Base-by-base conservation (phyloP, 495 filamentous ascomycete species). In the Aspergillus incahuasiensis region DNA sequence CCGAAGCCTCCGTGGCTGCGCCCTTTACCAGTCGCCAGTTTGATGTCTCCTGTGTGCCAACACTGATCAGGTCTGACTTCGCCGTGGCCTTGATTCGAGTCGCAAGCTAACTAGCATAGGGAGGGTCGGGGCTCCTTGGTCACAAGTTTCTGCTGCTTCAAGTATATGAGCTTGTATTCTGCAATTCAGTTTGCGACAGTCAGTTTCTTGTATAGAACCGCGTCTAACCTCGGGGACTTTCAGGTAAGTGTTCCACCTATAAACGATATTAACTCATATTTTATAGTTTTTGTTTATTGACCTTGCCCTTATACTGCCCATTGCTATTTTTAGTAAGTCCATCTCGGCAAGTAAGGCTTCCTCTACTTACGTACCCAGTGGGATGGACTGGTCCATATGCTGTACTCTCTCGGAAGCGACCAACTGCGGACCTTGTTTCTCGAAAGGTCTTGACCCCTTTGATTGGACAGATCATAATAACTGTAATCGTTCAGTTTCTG, bases 121-220 rank as follows among this genome's bases (percentile, higher is more conserved):
- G 95, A 99, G 77, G 95, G 95, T 5, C 85, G 95, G 56, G 92
- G 92, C 42, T 88, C 95, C 44, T 78, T 99, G 16, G 92, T 97
- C 6, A 99, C 95, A 24, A 97, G 92, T 67, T 99, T 99, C 73
- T 95, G 90, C 73, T 99, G 95, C 75, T 99, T 99, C 76, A 99
- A 99, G 71, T 99, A 91, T 69, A 99, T 99, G 95, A 96, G 90
- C 63, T 73, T 99, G 56, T 99, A 99, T 72, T 97, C 92, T 5
- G 94, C 94, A 6, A 99, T 99, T 49, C 95, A 99, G 71, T 99
- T 99, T 76, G 95, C 90, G n/a, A 87, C 91, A 2, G 95, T 99
- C 67, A 96, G 90, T 82, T 96, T 99, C 65, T 77, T 99, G 21
- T 99, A 99, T 69, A 88, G 90, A 6, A 95, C 88, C 20, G 95